Base-by-base conservation (phyloP, 164 flowering plant species). In the Euptelea pleiosperma region DNA sequence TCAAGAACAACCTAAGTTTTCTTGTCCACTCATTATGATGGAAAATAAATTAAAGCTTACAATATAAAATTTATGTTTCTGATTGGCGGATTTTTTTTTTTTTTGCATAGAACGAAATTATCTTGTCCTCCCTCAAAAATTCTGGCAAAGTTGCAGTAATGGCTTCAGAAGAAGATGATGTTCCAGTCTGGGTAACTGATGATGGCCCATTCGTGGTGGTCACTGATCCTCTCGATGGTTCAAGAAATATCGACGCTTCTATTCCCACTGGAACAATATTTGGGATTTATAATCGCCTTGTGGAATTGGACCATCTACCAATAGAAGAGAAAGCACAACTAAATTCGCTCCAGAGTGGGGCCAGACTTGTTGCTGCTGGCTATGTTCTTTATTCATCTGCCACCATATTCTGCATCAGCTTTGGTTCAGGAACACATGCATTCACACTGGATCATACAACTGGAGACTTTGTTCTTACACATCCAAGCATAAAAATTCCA, bases 351-450 rank as follows among this genome's bases (percentile, higher is more conserved):
- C 98, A 93, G 75, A 79, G 90, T 73, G 98, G 98, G 39, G 66
- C 50, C 15, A 77, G 66, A 75, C 96, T 87, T 55, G 62, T 93
- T 28, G 96, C 92, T 71, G 79, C 97, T 62, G 91, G 83, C 25
- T 93, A 93, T 79, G 87, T 87, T 60, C 87, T 89, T 39, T 93
- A 93, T 70, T 93, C 98, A 58, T 93, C 98, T 10, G 98, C 98
- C 55, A 93, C 98, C 7, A 83, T 93, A 64, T 71, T 89, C 14
- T 93, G 97, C 53, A 53, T 80, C 63, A 87, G 75, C 69, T 86
- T 89, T 77, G 97, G 98, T 51, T 83, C 89, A 3, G 98, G 97
- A 70, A 82, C 94, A 25, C 87, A 86, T 73, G 87, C 92, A 45
- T 89, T 93, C 69, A 89, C 97, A 0, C 64, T 93, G 55, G 98